Conservation (phyloP, 2,329 filamentous ascomycete species). For the Ophiocordyceps polyrhachis-furcata region DNA sequence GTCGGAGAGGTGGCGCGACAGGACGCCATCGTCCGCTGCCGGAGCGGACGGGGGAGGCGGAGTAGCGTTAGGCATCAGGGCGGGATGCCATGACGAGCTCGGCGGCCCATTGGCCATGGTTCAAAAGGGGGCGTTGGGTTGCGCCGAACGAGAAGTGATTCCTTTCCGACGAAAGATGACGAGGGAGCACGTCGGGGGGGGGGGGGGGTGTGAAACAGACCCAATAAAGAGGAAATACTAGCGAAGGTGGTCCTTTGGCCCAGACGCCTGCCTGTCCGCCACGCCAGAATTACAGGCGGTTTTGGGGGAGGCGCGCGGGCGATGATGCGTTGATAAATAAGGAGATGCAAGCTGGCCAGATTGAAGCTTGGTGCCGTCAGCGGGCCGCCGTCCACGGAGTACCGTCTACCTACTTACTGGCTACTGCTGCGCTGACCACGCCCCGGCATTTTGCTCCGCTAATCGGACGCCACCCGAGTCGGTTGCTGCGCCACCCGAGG, state of each 20-base stretch:
- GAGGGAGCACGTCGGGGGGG: neutral
- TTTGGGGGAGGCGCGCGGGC: neutral
- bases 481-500: neutral
- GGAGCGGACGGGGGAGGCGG: neutral
- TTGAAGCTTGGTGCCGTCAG: neutral
- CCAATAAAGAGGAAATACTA: neutral
- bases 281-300: neutral
- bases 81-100: constrained; percentile 21
- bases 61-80: constrained; percentile 17
- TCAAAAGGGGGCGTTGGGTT: neutral
- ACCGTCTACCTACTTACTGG: no score
- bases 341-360: neutral
- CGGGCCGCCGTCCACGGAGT: neutral
- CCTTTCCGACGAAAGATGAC: neutral
- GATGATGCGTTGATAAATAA: neutral
- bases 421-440: neutral
- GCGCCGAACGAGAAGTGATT: constrained; percentile 1
- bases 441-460: neutral
- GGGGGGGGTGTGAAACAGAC: neutral
- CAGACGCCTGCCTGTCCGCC: neutral
- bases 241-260: neutral
- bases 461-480: neutral
- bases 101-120: constrained; percentile 19
- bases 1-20: constrained; percentile 4
- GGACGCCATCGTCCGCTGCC: neutral